Evolutionary conservation across 176 grass and related monocot species (phyloP), one percentile per base, ranked within the genome.

Genomic region (Zizania latifolia): DNA sequence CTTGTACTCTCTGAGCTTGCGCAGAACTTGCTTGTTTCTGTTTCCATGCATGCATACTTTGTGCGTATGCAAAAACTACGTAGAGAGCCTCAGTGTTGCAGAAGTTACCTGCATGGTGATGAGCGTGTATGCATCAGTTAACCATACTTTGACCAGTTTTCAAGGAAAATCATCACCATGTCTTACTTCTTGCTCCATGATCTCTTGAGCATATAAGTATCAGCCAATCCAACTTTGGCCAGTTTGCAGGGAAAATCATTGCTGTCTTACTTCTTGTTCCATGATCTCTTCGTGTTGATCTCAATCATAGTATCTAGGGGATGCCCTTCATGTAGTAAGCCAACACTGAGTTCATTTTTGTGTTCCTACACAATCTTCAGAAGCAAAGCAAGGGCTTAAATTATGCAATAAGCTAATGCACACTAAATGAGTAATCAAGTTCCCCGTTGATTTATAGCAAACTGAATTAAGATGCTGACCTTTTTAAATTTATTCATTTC

Each of bases 21-120:
- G 75, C 30, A 67, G n/a, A 46, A 72, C 46, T 83, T 65, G 54
- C 22, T 79, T 79, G 39, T 30, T 82, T 82, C 58, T 82, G 50
- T n/a, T 74, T 72, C 37, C 53, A 83, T 74, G 80, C 75, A 88
- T 68, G 35, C 19, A 61, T 83, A 62, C 59, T 26, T 65, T 60
- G 22, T 57, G 50, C 38, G 23, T 34, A 45, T 69, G 62, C 27
- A 26, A 68, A n/a, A 75, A 26, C 41, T 21, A 70, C 6, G 27
- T 68, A 16, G 8, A 77, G 57, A 78, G 48, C n/a, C 60, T 78
- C 38, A 9, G 15, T 67, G n/a, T 33, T 31, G 27, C 16, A 12
- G 31, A 33, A 68, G 27, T 83, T 74, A 83, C 40, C 50, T 67
- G n/a, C 50, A 35, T 10, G 24, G 32, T 72, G 29, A 56, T 36